phyloP scores from a whole-genome alignment of 2,329 filamentous ascomycete species.

The Didymella segeticola region DNA sequence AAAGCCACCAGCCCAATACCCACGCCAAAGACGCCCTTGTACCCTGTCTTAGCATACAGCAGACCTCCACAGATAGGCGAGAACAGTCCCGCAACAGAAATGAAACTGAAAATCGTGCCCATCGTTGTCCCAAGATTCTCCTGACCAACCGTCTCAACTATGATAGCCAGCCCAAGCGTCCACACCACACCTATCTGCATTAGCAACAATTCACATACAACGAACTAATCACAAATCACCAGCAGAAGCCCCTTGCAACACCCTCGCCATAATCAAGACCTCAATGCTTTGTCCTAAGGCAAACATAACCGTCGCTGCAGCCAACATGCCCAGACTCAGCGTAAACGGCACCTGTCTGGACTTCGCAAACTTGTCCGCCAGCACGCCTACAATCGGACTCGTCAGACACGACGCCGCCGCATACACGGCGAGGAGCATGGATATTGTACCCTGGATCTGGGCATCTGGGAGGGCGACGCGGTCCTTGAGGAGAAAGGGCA shows the following conservation, averaged over 20 bases:
- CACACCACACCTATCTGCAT: slow-evolving; percentile 60
- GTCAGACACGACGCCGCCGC: slow-evolving; percentile 61
- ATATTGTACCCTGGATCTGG: slow-evolving; percentile 61
- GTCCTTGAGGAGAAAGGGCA: slow-evolving; percentile 64
- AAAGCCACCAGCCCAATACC: slow-evolving; percentile 61
- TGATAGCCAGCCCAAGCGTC: slow-evolving; percentile 65
- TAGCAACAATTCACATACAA: background rate
- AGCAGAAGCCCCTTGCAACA: slow-evolving; percentile 64
- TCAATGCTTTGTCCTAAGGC: slow-evolving; percentile 58
- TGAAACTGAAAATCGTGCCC: slow-evolving; percentile 66
- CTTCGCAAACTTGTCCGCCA: slow-evolving; percentile 59
- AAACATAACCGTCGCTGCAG: slow-evolving; percentile 63
- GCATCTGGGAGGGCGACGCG: slow-evolving; percentile 57
- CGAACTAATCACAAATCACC: background rate
- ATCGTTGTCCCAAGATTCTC: slow-evolving; percentile 67
- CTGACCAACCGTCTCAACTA: slow-evolving; percentile 64
- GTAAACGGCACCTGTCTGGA: slow-evolving; percentile 66
- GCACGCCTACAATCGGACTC: slow-evolving; percentile 60
- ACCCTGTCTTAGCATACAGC: slow-evolving; percentile 65
- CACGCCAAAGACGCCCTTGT: slow-evolving; percentile 65
- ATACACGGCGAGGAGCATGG: slow-evolving; percentile 61
- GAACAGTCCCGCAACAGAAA: slow-evolving; percentile 63
- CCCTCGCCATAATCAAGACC: slow-evolving; percentile 59
- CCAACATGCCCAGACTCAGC: slow-evolving; percentile 59
- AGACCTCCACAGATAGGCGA: slow-evolving; percentile 67